Evolutionary conservation across 257 asterid species (phyloP).

Genomic region (Solanum clarkiae): DNA sequence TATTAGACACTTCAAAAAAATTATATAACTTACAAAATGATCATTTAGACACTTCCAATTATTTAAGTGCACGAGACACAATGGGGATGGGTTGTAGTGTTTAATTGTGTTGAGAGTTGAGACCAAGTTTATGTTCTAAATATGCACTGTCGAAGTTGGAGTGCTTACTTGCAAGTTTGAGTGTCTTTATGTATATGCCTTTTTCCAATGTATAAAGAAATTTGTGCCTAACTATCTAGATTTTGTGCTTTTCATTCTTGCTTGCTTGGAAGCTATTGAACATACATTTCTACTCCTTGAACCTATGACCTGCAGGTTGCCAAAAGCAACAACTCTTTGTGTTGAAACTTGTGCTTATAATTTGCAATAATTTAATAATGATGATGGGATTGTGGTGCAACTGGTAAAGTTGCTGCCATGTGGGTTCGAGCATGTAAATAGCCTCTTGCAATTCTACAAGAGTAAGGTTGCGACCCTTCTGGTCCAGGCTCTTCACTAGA

Average conservation of each 20-base stretch:
- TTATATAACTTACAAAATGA: too few relatives aligned
- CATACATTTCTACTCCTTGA: background rate
- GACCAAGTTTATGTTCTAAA: background rate
- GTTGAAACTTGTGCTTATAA: background rate
- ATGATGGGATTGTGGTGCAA: background rate
- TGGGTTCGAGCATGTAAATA: background rate
- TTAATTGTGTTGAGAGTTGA: background rate
- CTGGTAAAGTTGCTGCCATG: background rate
- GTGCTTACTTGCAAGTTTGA: background rate
- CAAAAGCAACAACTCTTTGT: background rate
- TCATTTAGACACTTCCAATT: too few relatives aligned
- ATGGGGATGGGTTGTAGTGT: background rate
- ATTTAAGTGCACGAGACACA: too few relatives aligned
- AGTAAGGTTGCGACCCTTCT: background rate
- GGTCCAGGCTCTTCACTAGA: background rate
- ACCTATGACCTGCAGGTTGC: background rate
- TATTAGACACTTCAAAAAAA: too few relatives aligned
- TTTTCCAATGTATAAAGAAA: background rate
- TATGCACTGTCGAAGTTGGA: too few relatives aligned
- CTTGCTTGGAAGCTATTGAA: background rate
- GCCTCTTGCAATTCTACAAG: background rate
- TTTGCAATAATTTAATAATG: background rate
- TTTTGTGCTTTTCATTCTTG: background rate
- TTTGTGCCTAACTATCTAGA: background rate
- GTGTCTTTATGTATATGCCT: background rate